phyloP scores from a whole-genome alignment of 257 asterid species.

The Solanum pennellii region DNA sequence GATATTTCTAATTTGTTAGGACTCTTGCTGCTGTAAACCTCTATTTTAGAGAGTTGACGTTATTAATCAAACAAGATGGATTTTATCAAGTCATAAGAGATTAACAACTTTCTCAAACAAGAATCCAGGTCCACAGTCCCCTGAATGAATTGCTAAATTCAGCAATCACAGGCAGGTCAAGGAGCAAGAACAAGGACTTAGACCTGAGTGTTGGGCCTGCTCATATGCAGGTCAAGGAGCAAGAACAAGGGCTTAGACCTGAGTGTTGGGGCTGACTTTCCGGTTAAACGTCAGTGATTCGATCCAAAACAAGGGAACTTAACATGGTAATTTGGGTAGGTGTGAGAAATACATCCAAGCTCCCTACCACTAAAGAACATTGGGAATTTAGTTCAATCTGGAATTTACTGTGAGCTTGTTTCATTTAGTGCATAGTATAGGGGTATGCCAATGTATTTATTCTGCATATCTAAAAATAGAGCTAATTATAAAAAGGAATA shows the following conservation, averaged over 20 bases:
- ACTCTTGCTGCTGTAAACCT: neutral
- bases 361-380: neutral
- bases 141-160: neutral
- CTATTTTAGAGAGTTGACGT: neutral
- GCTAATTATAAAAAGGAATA: neutral
- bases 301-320: neutral
- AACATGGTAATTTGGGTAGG: neutral
- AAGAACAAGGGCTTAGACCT: neutral
- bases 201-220: neutral
- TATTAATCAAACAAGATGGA: neutral
- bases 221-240: neutral
- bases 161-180: neutral
- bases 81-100: neutral
- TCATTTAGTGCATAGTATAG: neutral
- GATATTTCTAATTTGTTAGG: neutral
- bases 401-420: neutral
- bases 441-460: neutral
- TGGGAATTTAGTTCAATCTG: neutral
- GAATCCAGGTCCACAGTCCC: neutral
- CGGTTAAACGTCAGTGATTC: neutral
- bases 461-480: neutral
- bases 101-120: neutral
- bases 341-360: neutral
- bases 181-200: neutral
- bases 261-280: neutral